These are phyloP conservation scores for Mortierella sp. DNA, from an alignment of 371 early-diverging fungal species.

Conservation along the genomic window DNA sequence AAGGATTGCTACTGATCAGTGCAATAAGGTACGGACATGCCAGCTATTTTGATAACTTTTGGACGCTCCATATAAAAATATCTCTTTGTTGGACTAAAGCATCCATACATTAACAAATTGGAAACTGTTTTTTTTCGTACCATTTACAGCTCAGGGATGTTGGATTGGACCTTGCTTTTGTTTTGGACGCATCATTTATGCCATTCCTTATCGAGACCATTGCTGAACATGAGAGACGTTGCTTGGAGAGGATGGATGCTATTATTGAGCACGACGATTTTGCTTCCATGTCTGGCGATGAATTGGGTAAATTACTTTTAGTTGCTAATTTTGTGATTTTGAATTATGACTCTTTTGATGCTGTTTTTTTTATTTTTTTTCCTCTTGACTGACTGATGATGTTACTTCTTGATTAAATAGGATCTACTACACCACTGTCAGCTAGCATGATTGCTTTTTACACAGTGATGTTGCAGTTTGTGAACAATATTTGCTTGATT, in stretches of 20 bases:
- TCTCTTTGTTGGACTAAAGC: too few species aligned
- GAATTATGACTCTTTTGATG: background rate
- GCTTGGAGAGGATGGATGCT: slow-evolving; percentile 65
- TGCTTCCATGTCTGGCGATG: slow-evolving; percentile 67
- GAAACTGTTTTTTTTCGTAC: background rate
- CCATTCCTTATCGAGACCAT: slow-evolving; percentile 79
- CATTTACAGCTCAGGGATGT: slow-evolving; percentile 63
- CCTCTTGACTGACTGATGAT: background rate
- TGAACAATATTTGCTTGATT: slow-evolving; percentile 79
- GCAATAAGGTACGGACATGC: slow-evolving; percentile 67
- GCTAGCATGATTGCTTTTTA: slow-evolving; percentile 74
- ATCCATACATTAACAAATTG: too few species aligned
- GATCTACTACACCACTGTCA: slow-evolving; percentile 58
- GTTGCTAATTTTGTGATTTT: background rate
- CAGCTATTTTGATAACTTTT: too few species aligned
- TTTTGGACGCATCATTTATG: slow-evolving; percentile 84
- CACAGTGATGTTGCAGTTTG: slow-evolving; percentile 82
- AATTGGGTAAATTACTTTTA: slow-evolving; percentile 57
- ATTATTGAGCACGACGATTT: slow-evolving; percentile 75
- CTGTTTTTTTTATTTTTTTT: too few species aligned
- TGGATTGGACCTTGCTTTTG: slow-evolving; percentile 89
- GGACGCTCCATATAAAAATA: too few species aligned
- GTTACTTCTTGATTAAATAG: background rate
- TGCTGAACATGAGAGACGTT: slow-evolving; percentile 67
- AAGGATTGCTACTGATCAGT: slow-evolving; percentile 80